Evolutionary conservation across 2,329 filamentous ascomycete genomes (phyloP), one percentile per base, ranked within the genome.

Genomic region (Fusarium sp.): DNA sequence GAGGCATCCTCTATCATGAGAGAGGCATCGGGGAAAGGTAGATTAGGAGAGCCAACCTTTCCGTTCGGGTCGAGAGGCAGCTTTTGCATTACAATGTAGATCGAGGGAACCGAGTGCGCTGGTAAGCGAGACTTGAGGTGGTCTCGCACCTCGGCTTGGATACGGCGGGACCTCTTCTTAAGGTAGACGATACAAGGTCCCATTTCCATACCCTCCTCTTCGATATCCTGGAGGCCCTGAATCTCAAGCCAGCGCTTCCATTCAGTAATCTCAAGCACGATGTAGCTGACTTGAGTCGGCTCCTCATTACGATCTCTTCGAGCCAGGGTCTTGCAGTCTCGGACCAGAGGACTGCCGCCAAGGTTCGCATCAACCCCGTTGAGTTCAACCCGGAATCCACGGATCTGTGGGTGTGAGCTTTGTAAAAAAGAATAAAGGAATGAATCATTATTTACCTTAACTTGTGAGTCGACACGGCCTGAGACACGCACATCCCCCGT

Each of bases 341-440:
- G 88, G 28, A 98, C 88, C 23, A 97, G 82, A 1, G 88, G 89
- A 80, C 93, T 89, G 47, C 90, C 87, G 55, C 90, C 92, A 52
- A 98, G 83, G 78, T 97, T 91, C 39, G 87, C 92, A 79, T 98
- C 94, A 72, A 98, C 97, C 73, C 98, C 95, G 68, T 91, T 92
- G 47, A 98, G 89, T 82, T 98, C 95, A 73, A 98, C 97, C 67
- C 95, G 88, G 86, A 98, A 98, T 1, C 95, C 95, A 65, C 95
- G 91, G 72, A 98, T 95, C 85, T 23, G 18, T 23, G 18, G 4
- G 18, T 3, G 18, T 23, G 2, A 23, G 18, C 18, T 23, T 23
- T 23, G 18, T 23, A 23, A 23, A 23, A 23, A 23, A 23, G 2
- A 23, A 23, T 23, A 23, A 23, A 23, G 18, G 4, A 23, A 23